Evolutionary conservation across 176 grass and related monocot genomes (phyloP), one percentile per base, ranked within the genome.

Genomic region (Bothriochloa decipiens): DNA sequence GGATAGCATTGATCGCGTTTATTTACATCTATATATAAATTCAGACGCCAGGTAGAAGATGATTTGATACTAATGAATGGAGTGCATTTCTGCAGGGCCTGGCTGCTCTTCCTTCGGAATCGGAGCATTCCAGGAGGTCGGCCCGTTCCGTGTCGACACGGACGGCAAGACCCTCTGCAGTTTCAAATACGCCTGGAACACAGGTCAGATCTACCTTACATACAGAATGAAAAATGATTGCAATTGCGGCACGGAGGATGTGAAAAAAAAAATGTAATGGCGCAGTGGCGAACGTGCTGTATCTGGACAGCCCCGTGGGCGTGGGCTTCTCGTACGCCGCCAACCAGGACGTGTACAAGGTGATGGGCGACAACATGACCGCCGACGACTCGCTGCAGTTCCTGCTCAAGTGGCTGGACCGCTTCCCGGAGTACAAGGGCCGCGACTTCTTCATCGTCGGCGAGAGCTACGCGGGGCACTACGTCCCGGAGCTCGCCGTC

Each of bases 401-500:
- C 79, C 85, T 95, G 45, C 14, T 88, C 42, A 88, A 65, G 22
- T 92, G 90, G 93, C 42, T 95, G 55, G 84, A 95, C 17, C 86
- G 90, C 22, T 95, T 95, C 74, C 93, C 93, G 0, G 86, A 87
- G 39, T 92, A 92, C 88, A 92, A 90, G 74, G 23, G 46, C 75
- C 82, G 88, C 4, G 90, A 92, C 7, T 32, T 95, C 4, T 88
- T 78, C 85, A 60, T 95, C 50, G 16, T 62, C 32, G 93, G 93
- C 46, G 90, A 95, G 78, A 95, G 93, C 79, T 95, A 92, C 82
- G 85, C 88, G 4, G 93, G 93, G 9, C 90, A 92, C 84, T 95
- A 90, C 85, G 46, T 88, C 65, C 93, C 93, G 0, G 84, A 92
- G 79, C 90, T 95, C 23, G 75, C 90, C 62, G 23, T 64, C 57